Conservation (phyloP, 2,329 filamentous ascomycete species). For the Sarocladium kiliense region DNA sequence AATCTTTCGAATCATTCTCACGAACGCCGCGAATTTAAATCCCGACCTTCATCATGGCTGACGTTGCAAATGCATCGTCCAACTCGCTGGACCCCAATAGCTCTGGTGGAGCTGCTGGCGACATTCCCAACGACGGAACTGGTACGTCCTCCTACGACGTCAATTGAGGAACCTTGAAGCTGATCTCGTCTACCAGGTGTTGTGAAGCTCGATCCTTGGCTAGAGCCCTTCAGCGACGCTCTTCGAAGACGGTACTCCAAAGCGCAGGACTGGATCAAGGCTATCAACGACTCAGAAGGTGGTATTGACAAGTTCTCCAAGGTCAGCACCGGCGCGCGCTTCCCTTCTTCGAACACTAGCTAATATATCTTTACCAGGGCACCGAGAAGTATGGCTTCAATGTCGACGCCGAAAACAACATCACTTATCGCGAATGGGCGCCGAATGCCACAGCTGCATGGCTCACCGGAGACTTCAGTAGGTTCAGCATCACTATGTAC, state of each 20-base stretch:
- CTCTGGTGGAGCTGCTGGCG: slow-evolving; percentile 35
- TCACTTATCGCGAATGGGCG: slow-evolving; percentile 93
- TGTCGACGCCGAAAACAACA: slow-evolving; percentile 74
- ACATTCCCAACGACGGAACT: slow-evolving; percentile 64
- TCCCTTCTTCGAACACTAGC: background rate
- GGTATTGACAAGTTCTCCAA: slow-evolving; percentile 88
- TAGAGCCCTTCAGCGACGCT: slow-evolving; percentile 75
- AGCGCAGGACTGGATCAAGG: slow-evolving; percentile 81
- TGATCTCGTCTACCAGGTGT: slow-evolving; percentile 56
- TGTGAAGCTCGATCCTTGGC: slow-evolving; percentile 80
- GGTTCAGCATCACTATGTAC: slow-evolving; percentile 24
- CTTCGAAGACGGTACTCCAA: slow-evolving; percentile 73
- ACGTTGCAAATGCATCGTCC: slow-evolving; percentile 23
- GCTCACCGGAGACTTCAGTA: slow-evolving; percentile 93
- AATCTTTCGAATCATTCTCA: background rate
- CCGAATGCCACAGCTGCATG: slow-evolving; percentile 81
- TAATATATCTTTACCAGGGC: slow-evolving; percentile 49
- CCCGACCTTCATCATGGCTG: background rate
- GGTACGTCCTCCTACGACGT: slow-evolving; percentile 42
- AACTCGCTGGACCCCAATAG: slow-evolving; percentile 36
- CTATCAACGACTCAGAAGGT: slow-evolving; percentile 77
- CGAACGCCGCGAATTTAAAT: background rate
- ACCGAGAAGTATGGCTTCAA: slow-evolving; percentile 84
- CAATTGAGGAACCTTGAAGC: background rate
- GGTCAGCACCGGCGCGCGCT: slow-evolving; percentile 38